Evolutionary conservation across 2,329 filamentous ascomycete genomes (phyloP).

Genomic region (Davidsoniella neocaledoniae): DNA sequence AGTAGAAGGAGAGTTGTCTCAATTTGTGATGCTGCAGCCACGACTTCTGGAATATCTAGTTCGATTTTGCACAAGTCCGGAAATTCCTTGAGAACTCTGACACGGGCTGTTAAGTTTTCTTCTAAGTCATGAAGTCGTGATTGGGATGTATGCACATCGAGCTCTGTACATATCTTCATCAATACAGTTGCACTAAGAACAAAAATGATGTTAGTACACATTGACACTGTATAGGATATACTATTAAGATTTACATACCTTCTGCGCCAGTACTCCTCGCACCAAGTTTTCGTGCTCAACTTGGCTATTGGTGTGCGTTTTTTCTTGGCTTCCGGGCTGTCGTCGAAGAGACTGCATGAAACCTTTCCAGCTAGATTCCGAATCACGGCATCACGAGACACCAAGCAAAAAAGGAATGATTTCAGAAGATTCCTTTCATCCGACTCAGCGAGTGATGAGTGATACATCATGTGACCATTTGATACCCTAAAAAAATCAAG

Average conservation of each 20-base stretch:
- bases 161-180: conserved; percentile 7
- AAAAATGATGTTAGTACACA: not conserved
- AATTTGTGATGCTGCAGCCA: conserved; percentile 34
- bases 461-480: conserved; percentile 10
- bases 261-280: conserved; percentile 33
- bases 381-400: conserved; percentile 34
- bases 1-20: conserved; percentile 48
- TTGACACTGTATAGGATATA: not conserved
- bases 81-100: conserved; percentile 29
- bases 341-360: conserved; percentile 30
- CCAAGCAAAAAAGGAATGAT: conserved; percentile 35
- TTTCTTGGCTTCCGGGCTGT: conserved; percentile 20
- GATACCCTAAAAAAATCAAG: conserved; percentile 40
- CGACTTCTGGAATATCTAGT: conserved; percentile 37
- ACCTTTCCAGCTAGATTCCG: conserved; percentile 31
- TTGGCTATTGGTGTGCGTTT: conserved; percentile 22
- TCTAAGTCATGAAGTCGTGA: conserved; percentile 17
- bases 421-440: conserved; percentile 8
- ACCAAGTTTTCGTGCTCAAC: conserved; percentile 24
- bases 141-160: conserved; percentile 11
- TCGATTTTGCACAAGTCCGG: conserved; percentile 25
- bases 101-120: conserved; percentile 38
- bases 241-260: conserved; percentile 23
- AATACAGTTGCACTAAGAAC: conserved; percentile 8
- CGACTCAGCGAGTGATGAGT: conserved; percentile 15